A percentile compares a stretch with the other conserved stretches of the same genome.
Conservation (phyloP, 139 green algal genomes). For the Micractinium conductrix region DNA sequence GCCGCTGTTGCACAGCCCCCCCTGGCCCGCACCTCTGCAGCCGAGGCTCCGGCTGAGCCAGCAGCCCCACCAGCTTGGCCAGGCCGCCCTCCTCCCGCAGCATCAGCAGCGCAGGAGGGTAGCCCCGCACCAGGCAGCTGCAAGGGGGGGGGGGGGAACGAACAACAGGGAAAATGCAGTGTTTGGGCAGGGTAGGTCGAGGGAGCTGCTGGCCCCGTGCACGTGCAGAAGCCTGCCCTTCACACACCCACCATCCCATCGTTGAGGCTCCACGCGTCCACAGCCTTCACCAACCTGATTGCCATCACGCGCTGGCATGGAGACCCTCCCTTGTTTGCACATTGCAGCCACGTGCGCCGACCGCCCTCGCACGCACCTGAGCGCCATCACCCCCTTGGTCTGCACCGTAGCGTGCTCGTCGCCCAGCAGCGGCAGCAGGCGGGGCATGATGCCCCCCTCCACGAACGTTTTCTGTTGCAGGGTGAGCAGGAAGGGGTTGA, state of each 20-base stretch:
- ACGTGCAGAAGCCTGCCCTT: too few relatives aligned
- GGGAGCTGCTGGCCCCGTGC: too few relatives aligned
- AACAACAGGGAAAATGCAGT: too few relatives aligned
- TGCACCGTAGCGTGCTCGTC: conserved; percentile 49
- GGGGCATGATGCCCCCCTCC: conserved; percentile 64
- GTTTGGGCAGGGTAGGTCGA: too few relatives aligned
- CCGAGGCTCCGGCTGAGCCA: conserved; percentile 9
- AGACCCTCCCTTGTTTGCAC: too few relatives aligned
- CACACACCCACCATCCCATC: too few relatives aligned
- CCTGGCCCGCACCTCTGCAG: conserved; percentile 19
- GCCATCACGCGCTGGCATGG: too few relatives aligned
- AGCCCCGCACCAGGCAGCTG: conserved; percentile 34
- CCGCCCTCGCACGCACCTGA: conserved; percentile 62
- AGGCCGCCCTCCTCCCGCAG: conserved; percentile 21
- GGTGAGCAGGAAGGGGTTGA: too few relatives aligned
- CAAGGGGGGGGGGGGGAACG: neutral
- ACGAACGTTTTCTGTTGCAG: conserved; percentile 73
- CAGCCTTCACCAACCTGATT: too few relatives aligned
- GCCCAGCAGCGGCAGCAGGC: conserved; percentile 62
- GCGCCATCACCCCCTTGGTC: conserved; percentile 65
- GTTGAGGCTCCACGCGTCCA: too few relatives aligned
- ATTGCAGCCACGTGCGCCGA: too few relatives aligned
- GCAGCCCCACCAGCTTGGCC: conserved; percentile 17
- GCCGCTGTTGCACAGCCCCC: too few relatives aligned
- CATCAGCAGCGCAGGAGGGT: conserved; percentile 7